Percentiles rank a stretch among this genome's conserved stretches.
Evolutionary conservation across 257 asterid species (phyloP).

Genomic region (Scutellaria minor): DNA sequence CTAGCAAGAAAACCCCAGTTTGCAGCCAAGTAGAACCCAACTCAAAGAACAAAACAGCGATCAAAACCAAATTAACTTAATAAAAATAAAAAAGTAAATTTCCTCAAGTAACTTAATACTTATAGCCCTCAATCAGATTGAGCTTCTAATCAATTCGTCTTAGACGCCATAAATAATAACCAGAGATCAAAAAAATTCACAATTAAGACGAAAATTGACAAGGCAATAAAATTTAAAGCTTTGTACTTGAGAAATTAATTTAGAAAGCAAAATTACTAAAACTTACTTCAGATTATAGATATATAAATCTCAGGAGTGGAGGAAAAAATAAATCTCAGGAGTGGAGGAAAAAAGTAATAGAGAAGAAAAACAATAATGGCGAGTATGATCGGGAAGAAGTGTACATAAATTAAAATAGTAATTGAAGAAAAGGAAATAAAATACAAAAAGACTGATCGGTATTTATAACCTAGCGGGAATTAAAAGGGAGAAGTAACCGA

Average conservation of each 20-base stretch:
- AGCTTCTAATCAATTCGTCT: constrained; percentile 29
- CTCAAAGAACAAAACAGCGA: constrained; percentile 31
- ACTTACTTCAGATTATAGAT: background rate
- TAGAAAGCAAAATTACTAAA: background rate
- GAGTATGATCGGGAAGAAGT: constrained; percentile 25
- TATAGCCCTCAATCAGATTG: constrained; percentile 27
- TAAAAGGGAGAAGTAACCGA: constrained; percentile 48
- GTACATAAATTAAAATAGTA: too few relatives aligned
- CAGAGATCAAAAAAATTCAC: constrained; percentile 41
- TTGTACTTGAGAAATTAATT: constrained; percentile 5
- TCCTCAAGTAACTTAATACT: background rate
- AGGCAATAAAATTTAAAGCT: background rate
- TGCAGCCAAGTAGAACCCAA: constrained; percentile 16
- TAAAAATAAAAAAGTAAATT: constrained; percentile 9
- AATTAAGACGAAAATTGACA: constrained; percentile 9
- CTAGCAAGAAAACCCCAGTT: constrained; percentile 24
- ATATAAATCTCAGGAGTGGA: background rate
- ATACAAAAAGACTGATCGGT: constrained; percentile 31
- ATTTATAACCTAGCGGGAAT: constrained; percentile 62
- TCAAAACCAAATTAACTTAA: constrained; percentile 37
- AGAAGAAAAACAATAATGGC: constrained; percentile 32
- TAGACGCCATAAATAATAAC: constrained; percentile 27
- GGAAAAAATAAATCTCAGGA: background rate
- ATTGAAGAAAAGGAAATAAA: background rate
- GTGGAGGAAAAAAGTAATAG: constrained; percentile 11